Base-by-base conservation (phyloP, 495 filamentous ascomycete genomes). In the Corynascus novoguineensis region DNA sequence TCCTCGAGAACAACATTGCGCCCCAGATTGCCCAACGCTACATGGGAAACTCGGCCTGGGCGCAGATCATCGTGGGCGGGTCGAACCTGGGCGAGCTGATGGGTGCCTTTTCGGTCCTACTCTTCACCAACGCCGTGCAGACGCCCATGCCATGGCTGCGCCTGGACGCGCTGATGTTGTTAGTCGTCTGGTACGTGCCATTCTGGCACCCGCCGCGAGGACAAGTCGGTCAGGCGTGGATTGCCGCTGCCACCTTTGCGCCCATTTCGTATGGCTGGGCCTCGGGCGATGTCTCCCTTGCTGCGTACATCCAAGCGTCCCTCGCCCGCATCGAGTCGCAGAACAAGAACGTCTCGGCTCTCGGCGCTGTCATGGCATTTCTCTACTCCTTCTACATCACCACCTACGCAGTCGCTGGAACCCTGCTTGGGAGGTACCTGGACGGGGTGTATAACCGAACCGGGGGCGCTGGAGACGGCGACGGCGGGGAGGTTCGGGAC, bases 241-340 rank as follows among this genome's bases (percentile, higher is more conserved):
- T 69, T 14, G 69, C 71, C 9, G 75, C 75, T 4, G 74, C 67
- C 4, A 71, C 67, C 1, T 76, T 76, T 50, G 54, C 72, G 34
- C 75, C 74, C 5, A 70, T 78, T 27, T 74, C 73, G 10, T 76
- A 75, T 38, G 75, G 74, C 9, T 76, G 75, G 75, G 75, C 74
- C 3, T 73, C 73, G 10, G 75, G 74, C 3, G 74, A 78, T 55
- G 73, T 77, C 9, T 73, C 71, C 3, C 62, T 77, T 2, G 71
- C 71, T 0, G 74, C 75, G 0, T 76, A 77, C 48, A 74, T 75
- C 49, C 75, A 78, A 61, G 72, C 73, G 10, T 64, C 66, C 21
- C 65, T 78, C 8, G 57, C 71, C 2, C 49, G 71, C 3, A 48
- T 70, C 15, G 74, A 77, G 50, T 64, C 64, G 7, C 66, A 63